Evolutionary conservation across 2,329 filamentous ascomycete species (phyloP).

Genomic region (Domatiomyces globalis): DNA sequence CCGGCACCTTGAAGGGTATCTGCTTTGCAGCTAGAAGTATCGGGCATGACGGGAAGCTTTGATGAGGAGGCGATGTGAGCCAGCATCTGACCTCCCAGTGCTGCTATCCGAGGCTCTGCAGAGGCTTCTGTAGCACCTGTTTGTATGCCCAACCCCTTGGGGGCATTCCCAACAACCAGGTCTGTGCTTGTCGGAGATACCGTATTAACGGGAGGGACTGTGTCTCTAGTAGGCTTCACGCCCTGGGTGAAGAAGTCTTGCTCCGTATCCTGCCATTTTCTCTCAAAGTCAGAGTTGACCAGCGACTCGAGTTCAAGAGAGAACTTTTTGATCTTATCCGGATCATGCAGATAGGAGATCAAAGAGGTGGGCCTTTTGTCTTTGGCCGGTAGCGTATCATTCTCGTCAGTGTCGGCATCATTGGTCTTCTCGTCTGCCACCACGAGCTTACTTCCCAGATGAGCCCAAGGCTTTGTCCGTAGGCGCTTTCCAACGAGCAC

Average conservation of each 20-base stretch:
- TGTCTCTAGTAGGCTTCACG: background rate
- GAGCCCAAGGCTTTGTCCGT: background rate
- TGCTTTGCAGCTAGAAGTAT: background rate
- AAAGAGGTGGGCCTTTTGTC: slow-evolving; percentile 2
- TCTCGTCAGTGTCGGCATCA: background rate
- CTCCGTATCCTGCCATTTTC: slow-evolving; percentile 1
- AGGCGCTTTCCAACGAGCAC: background rate
- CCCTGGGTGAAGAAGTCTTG: background rate
- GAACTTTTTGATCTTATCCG: slow-evolving; percentile 9
- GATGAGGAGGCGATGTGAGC: background rate
- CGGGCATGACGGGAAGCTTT: background rate
- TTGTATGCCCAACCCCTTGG: background rate
- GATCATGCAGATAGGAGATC: slow-evolving; percentile 11
- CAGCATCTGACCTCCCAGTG: background rate
- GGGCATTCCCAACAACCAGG: background rate
- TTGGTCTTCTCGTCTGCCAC: background rate
- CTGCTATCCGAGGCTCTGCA: background rate
- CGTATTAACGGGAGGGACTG: background rate
- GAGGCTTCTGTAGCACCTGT: background rate
- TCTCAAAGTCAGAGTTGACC: slow-evolving; percentile 8
- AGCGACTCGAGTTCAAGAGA: slow-evolving; percentile 9
- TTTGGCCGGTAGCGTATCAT: background rate
- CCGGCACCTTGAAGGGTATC: background rate
- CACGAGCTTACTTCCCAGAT: background rate
- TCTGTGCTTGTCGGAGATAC: background rate